These are phyloP conservation scores for Knoxia roxburghii DNA, from an alignment of 257 asterid genomes.

Conservation along the genomic window DNA sequence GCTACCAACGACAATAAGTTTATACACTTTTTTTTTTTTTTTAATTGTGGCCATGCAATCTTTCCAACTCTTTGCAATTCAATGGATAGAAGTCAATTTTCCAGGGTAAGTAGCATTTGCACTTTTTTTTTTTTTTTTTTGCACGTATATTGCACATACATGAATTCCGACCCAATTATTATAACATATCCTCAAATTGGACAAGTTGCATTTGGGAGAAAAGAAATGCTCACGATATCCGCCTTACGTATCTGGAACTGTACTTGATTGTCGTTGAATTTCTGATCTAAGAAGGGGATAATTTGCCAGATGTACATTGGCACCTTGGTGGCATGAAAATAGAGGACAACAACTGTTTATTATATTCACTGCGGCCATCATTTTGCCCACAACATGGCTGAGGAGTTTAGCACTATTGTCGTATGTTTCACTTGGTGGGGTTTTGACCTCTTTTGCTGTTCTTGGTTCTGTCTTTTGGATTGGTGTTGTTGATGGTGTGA, in stretches of 20 bases:
- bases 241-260: constrained; percentile 39
- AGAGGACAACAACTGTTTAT: too few species aligned
- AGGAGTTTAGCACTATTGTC: constrained; percentile 35
- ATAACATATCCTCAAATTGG: constrained; percentile 47
- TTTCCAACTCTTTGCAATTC: too few species aligned
- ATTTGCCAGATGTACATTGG: constrained; percentile 25
- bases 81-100: too few species aligned
- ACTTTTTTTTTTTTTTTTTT: too few species aligned
- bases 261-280: constrained; percentile 42
- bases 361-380: constrained; percentile 23
- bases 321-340: too few species aligned
- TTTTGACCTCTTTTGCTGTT: constrained; percentile 32
- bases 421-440: constrained; percentile 41
- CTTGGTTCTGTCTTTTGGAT: constrained; percentile 32
- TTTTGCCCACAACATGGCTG: constrained; percentile 54
- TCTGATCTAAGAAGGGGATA: constrained; percentile 48
- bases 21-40: too few species aligned
- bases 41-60: too few species aligned
- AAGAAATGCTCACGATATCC: constrained; percentile 31
- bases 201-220: constrained; percentile 35
- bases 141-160: too few species aligned
- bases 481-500: constrained; percentile 41
- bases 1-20: too few species aligned
- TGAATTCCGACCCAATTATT: constrained; percentile 29
- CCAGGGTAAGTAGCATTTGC: too few species aligned